These are phyloP conservation scores for Epichloe uncinata DNA, from an alignment of 2,329 filamentous ascomycete genomes.

Conservation along the genomic window DNA sequence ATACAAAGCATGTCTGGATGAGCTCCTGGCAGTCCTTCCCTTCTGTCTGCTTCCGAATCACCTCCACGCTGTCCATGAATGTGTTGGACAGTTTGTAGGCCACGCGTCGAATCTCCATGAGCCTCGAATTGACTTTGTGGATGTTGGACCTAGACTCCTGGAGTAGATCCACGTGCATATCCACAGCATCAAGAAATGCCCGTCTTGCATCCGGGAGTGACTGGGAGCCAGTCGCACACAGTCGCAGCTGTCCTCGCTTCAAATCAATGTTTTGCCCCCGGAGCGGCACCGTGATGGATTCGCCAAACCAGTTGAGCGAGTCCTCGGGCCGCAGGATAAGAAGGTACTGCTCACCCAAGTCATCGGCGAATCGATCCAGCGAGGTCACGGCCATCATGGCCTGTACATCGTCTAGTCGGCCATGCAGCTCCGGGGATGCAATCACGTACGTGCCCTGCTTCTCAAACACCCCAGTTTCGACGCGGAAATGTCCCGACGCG, in stretches of 20 bases:
- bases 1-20: conserved; percentile 95
- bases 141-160: conserved; percentile 90
- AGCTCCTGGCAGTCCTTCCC: conserved; percentile 85
- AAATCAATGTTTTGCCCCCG: conserved; percentile 72
- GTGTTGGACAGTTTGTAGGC: conserved; percentile 94
- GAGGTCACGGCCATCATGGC: conserved; percentile 64
- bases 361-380: conserved; percentile 47
- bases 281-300: conserved; percentile 56
- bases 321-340: conserved; percentile 75
- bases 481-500: conserved; percentile 73
- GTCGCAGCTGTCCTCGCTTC: conserved; percentile 70
- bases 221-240: conserved; percentile 81
- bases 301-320: conserved; percentile 67
- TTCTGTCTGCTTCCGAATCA: conserved; percentile 72
- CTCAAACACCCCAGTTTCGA: conserved; percentile 57
- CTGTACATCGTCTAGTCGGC: conserved; percentile 69
- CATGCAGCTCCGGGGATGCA: conserved; percentile 65
- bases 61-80: conserved; percentile 97
- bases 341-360: conserved; percentile 67
- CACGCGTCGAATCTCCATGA: conserved; percentile 90
- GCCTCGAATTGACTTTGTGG: conserved; percentile 75
- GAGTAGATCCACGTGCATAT: conserved; percentile 74
- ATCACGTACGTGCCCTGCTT: conserved; percentile 71
- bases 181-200: conserved; percentile 64
- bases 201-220: conserved; percentile 65